Percentiles rank a stretch among this genome's conserved stretches.
Evolutionary conservation across 345 rosid genomes (phyloP).

Genomic region (Salix viminalis): DNA sequence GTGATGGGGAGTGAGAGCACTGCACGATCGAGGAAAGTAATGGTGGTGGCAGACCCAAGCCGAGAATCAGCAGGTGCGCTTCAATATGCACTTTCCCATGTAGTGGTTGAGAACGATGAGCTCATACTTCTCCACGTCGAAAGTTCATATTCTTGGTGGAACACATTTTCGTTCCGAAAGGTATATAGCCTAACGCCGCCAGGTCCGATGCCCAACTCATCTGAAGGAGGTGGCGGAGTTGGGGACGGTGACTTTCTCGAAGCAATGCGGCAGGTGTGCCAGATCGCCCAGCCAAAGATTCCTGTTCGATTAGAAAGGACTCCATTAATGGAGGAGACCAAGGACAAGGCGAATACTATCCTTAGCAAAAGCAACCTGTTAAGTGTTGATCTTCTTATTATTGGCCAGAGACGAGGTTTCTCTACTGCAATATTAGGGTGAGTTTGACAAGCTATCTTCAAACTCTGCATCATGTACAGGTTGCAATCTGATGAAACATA

Average conservation of each 20-base stretch:
- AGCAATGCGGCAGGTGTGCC: slow-evolving; percentile 59
- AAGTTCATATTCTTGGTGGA: slow-evolving; percentile 47
- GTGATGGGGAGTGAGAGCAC: slow-evolving; percentile 22
- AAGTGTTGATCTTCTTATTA: slow-evolving; percentile 55
- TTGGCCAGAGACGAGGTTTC: slow-evolving; percentile 69
- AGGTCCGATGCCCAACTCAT: background rate
- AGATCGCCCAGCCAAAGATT: slow-evolving; percentile 55
- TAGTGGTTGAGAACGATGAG: slow-evolving; percentile 57
- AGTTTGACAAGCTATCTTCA: slow-evolving; percentile 13
- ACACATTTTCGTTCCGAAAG: slow-evolving; percentile 49
- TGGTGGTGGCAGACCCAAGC: slow-evolving; percentile 70
- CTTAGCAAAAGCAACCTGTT: slow-evolving; percentile 44
- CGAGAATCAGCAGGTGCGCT: slow-evolving; percentile 67
- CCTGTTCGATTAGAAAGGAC: slow-evolving; percentile 36
- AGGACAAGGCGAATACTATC: slow-evolving; percentile 52
- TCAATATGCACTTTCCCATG: slow-evolving; percentile 67
- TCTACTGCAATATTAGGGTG: slow-evolving; percentile 66
- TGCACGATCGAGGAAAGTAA: slow-evolving; percentile 44
- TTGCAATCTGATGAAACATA: background rate
- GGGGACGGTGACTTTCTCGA: slow-evolving; percentile 55
- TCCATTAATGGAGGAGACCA: slow-evolving; percentile 34
- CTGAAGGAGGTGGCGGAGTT: slow-evolving; percentile 20
- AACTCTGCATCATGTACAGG: background rate
- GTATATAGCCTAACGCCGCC: slow-evolving; percentile 13
- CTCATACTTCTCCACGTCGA: slow-evolving; percentile 58